Evolutionary conservation across 768 basidiomycete species (phyloP).

Genomic region (Hygrocybe punicea): DNA sequence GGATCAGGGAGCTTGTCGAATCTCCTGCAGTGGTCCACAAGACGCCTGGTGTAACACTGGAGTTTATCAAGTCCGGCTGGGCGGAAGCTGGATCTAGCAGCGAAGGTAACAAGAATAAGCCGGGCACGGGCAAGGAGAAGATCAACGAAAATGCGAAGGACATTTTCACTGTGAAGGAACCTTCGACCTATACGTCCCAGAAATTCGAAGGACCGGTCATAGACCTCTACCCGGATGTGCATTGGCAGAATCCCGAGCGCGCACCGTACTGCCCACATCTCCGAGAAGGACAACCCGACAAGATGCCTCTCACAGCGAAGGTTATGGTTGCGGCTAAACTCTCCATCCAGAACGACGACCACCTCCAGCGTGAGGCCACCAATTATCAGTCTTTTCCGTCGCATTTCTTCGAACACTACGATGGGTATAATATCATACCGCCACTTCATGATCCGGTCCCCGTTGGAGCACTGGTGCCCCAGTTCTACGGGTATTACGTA

Average conservation of each 20-base stretch:
- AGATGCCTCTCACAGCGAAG: conserved; percentile 34
- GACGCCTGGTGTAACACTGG: too few relatives aligned
- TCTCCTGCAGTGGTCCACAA: too few relatives aligned
- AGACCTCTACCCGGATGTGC: conserved; percentile 24
- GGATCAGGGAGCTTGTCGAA: background rate
- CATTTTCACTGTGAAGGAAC: background rate
- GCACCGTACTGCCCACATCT: conserved; percentile 33
- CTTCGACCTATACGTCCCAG: too few relatives aligned
- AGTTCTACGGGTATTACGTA: conserved; percentile 62
- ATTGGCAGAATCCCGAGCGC: conserved; percentile 31
- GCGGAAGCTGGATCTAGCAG: too few relatives aligned
- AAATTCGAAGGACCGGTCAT: conserved; percentile 29
- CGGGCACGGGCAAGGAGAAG: background rate
- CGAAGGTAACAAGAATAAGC: too few relatives aligned
- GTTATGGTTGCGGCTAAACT: conserved; percentile 36
- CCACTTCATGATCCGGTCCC: conserved; percentile 46
- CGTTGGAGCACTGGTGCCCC: conserved; percentile 52
- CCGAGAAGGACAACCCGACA: background rate
- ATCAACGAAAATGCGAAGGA: background rate
- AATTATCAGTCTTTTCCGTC: conserved; percentile 46
- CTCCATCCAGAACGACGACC: conserved; percentile 24
- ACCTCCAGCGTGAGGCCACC: conserved; percentile 38
- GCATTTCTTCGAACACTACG: conserved; percentile 50
- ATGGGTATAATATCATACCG: conserved; percentile 43
- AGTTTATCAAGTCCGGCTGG: too few relatives aligned